These are phyloP conservation scores for Trypanosoma lewisi DNA, from an alignment of 208 protist species.

Conservation along the genomic window DNA sequence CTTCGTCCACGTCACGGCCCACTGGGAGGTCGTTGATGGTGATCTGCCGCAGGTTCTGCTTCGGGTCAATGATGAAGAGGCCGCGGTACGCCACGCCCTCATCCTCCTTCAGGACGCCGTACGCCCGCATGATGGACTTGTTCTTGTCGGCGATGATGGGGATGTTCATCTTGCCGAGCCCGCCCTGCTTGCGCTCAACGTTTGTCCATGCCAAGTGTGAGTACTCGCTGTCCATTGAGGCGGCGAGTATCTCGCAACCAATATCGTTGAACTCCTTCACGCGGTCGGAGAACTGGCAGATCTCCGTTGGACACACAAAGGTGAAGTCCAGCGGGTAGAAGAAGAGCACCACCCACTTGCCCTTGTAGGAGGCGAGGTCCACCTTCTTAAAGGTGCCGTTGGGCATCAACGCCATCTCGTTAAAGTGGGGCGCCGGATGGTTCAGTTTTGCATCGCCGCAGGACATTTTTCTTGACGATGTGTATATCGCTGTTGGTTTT, in stretches of 20 bases:
- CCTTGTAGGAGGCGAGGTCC: conserved; percentile 87
- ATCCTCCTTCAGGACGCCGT: conserved; percentile 92
- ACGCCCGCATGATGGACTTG: conserved; percentile 89
- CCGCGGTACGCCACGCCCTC: conserved; percentile 89
- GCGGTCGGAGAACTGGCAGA: conserved; percentile 94
- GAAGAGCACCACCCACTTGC: conserved; percentile 95
- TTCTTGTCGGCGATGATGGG: conserved; percentile 96
- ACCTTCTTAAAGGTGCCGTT: conserved; percentile 95
- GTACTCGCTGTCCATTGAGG: conserved; percentile 94
- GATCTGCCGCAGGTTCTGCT: conserved; percentile 91
- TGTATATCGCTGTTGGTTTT: conserved; percentile 3
- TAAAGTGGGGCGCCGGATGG: conserved; percentile 89
- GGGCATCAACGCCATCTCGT: conserved; percentile 88
- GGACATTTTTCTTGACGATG: conserved; percentile 31
- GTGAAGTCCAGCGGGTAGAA: conserved; percentile 98
- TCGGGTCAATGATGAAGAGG: conserved; percentile 95
- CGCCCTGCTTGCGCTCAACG: conserved; percentile 94
- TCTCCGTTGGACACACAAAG: conserved; percentile 97
- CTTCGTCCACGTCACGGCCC: conserved; percentile 94
- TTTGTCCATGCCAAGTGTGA: conserved; percentile 96
- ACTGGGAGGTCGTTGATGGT: conserved; percentile 96
- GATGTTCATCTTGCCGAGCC: conserved; percentile 95
- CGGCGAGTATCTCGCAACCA: conserved; percentile 90
- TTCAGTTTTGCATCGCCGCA: conserved; percentile 61
- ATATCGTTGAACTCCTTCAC: conserved; percentile 87